phyloP scores from a whole-genome alignment of 139 green algal species.

The Picochlorum sp. region DNA sequence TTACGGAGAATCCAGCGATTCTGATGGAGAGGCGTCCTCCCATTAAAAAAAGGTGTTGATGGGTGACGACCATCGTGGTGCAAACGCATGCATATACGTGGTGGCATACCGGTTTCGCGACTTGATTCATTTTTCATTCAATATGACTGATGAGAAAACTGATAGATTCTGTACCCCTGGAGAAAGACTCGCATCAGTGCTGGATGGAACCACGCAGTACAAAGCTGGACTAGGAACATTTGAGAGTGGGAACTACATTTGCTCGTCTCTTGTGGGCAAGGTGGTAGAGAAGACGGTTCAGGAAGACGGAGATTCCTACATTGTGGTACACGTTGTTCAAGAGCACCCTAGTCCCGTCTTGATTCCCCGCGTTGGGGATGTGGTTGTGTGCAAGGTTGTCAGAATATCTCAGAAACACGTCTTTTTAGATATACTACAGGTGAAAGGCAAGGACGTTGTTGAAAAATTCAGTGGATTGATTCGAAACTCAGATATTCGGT shows the following conservation, averaged over 20 bases:
- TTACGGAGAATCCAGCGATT: no score
- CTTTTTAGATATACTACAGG: constrained; percentile 53
- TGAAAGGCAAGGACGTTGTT: constrained; percentile 44
- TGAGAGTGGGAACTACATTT: constrained; percentile 31
- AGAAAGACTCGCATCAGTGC: neutral
- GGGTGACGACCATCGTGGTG: no score
- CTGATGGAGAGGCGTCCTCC: no score
- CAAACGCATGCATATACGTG: no score
- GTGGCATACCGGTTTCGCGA: neutral
- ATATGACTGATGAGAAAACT: neutral
- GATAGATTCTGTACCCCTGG: constrained; percentile 2
- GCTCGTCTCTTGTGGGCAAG: constrained; percentile 41
- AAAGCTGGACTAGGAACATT: constrained; percentile 42
- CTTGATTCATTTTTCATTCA: neutral
- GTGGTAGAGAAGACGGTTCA: neutral
- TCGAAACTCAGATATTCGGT: constrained; percentile 63
- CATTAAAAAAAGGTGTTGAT: no score
- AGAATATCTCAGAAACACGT: constrained; percentile 37
- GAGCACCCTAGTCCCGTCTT: neutral
- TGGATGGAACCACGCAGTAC: constrained; percentile 11
- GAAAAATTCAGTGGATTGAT: constrained; percentile 63
- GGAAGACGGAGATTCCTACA: neutral
- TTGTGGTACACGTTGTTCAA: constrained; percentile 25
- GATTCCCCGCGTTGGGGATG: constrained; percentile 32
- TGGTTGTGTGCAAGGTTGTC: constrained; percentile 34